Conservation (phyloP, 139 green algal genomes). For the Coelastrella sp. region DNA sequence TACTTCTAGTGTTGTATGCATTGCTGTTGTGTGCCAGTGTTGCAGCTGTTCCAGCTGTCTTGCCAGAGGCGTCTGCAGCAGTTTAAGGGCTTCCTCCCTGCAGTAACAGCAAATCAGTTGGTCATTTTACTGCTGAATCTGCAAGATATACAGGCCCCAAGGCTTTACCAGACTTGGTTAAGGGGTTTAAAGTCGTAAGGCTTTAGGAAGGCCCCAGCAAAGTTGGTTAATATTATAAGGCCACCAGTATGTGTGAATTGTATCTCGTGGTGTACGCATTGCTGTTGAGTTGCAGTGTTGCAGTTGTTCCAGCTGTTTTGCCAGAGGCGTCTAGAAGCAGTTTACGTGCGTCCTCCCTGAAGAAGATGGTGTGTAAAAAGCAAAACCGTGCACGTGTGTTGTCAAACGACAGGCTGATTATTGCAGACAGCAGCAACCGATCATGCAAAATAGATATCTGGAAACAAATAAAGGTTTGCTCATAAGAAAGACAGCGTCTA, state of each 20-base stretch:
- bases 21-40: constrained; percentile 70
- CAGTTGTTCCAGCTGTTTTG: constrained; percentile 78
- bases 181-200: too few species aligned
- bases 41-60: constrained; percentile 78
- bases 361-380: too few species aligned
- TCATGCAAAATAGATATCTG: too few species aligned
- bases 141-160: not conserved
- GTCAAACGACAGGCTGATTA: too few species aligned
- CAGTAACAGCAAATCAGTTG: not conserved
- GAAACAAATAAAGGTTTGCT: too few species aligned
- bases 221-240: too few species aligned
- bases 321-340: constrained; percentile 58
- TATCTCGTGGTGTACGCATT: not conserved
- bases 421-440: too few species aligned
- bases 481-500: too few species aligned
- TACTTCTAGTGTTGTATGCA: not conserved
- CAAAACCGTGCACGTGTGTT: too few species aligned
- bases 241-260: not conserved
- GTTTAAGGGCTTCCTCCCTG: not conserved
- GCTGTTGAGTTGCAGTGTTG: constrained; percentile 73
- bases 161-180: too few species aligned
- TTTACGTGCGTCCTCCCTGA: not conserved
- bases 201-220: too few species aligned
- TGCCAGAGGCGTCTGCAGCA: constrained; percentile 60
- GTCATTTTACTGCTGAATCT: not conserved